A percentile compares a stretch with the other conserved stretches of the same genome.
phyloP scores from a whole-genome alignment of 345 rosid genomes.

The Raphanus sativus region DNA sequence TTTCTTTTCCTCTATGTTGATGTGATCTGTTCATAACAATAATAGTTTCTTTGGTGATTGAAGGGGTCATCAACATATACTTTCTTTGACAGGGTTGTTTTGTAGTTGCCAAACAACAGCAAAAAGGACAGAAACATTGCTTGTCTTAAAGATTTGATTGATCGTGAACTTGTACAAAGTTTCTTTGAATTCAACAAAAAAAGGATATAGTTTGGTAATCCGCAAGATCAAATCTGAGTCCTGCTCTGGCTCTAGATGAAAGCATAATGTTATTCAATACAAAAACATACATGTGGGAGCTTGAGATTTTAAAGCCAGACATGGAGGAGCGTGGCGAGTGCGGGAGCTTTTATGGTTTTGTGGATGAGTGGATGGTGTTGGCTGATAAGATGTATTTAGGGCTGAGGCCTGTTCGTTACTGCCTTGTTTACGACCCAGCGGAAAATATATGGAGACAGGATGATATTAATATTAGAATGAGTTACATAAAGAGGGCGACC shows the following conservation, averaged over 20 bases:
- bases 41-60: no score
- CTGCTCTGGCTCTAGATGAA: conserved; percentile 55
- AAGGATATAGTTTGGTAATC: conserved; percentile 41
- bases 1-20: no score
- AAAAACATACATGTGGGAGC: no score
- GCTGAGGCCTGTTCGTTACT: no score
- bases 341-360: no score
- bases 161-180: not conserved
- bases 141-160: no score
- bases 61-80: no score
- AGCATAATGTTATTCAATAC: conserved; percentile 32
- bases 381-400: not conserved
- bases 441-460: not conserved
- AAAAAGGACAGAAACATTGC: no score
- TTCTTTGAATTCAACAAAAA: conserved; percentile 26
- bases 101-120: not conserved
- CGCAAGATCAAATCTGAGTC: conserved; percentile 46
- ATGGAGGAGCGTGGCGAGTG: no score
- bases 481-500: not conserved
- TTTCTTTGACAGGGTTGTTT: conserved; percentile 21
- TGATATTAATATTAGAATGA: not conserved
- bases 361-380: no score
- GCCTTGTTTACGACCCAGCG: not conserved
- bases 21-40: no score
- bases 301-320: no score